Evolutionary conservation across 306 rosid genomes (phyloP), one percentile per base, ranked within the genome.

Genomic region (Hippophae rhamnoides): DNA sequence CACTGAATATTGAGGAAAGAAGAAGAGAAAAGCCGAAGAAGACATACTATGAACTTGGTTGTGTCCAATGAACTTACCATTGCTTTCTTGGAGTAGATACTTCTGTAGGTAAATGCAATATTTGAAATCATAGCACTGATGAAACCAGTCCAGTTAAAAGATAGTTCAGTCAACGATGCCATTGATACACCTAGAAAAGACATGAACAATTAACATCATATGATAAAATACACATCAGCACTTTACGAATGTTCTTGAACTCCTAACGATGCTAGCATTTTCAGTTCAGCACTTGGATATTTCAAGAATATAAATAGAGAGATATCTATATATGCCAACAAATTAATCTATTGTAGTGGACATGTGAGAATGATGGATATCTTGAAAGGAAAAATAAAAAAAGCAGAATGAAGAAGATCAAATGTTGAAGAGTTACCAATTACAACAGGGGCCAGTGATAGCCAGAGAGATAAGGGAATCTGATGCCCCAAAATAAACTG

Each of bases 161-260:
- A 90, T 38, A 90, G 95, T 73, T 90, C 98, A 45, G 98, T 90
- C 75, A 90, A 64, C 18, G 98, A 90, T 68, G 98, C 98, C 86
- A 90, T 79, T 57, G 98, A 79, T 64, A 90, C 98, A 77, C 98
- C 97, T 90, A 70, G 63, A 50, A 69, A 41, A 54, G 52, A 69
- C 57, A 23, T 65, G 9, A 31, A 43, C 38, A 52, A 55, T 26
- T 65, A 43, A 64, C 23, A 18, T 18, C 23, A 18, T 18, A 18
- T 18, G 38, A 27, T 27, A 3, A 27, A 31, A 31, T 31, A 31
- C 38, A 31, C 38, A 31, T 4, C 38, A 31, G 38, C 5, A 31
- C 38, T 18, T 18, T 31, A 31, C 38, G 38, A 31, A 31, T 31
- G 38, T 2, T 31, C 38, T 31, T 31, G 38, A 31, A 31, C 38